Conservation (phyloP, 306 rosid species). For the Hylodesmum podocarpum region DNA sequence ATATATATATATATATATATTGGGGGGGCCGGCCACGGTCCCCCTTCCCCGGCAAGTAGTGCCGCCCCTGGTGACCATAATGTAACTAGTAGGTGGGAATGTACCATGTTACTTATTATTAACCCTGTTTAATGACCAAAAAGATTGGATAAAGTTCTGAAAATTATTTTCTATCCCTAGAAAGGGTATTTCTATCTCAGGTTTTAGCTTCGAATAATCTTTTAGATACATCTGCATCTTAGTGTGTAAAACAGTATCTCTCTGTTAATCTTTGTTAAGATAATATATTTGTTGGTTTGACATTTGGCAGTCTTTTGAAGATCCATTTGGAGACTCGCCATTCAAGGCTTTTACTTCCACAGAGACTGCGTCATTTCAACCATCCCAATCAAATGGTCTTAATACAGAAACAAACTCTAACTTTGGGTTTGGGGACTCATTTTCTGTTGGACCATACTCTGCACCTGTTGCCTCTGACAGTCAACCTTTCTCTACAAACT, state of each 20-base stretch:
- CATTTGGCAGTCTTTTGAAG: constrained; percentile 66
- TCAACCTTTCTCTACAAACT: constrained; percentile 55
- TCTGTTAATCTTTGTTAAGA: constrained; percentile 14
- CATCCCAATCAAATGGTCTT: constrained; percentile 39
- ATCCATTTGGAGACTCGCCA: constrained; percentile 93
- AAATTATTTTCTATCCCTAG: neutral
- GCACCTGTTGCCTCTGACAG: constrained; percentile 34
- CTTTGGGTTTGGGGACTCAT: constrained; percentile 62
- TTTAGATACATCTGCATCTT: neutral
- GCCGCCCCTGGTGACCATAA: too few species aligned
- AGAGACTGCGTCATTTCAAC: constrained; percentile 49
- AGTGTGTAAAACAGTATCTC: neutral
- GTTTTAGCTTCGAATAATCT: constrained; percentile 1
- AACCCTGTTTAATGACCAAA: constrained; percentile 2
- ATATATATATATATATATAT: too few species aligned
- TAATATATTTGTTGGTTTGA: constrained; percentile 21
- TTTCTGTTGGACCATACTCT: constrained; percentile 62
- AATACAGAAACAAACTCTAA: constrained; percentile 48
- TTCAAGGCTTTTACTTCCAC: constrained; percentile 72
- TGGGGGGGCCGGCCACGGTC: too few species aligned
- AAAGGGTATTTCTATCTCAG: neutral
- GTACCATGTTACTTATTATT: neutral
- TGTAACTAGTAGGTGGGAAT: neutral
- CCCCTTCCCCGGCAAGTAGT: too few species aligned
- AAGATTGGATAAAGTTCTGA: constrained; percentile 3